Base-by-base conservation (phyloP, 306 rosid species). In the Cicer cuneatum region DNA sequence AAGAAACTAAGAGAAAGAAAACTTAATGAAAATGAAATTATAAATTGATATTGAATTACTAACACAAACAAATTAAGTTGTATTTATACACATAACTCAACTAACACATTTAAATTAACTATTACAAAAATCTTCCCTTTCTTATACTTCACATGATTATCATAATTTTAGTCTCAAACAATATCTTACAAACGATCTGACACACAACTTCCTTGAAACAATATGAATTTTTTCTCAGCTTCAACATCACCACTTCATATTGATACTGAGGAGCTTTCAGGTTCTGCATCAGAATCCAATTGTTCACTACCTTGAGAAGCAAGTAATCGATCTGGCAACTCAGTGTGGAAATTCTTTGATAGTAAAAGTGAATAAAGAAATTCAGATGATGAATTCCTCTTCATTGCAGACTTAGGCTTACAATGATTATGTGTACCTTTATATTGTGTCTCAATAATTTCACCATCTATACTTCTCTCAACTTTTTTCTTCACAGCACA, bases 401-500 rank as follows among this genome's bases (percentile, higher is more conserved):
- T 15, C 52, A 61, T 79, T 5, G 87, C 70, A 7, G 74, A 29
- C 70, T 29, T 84, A 38, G 81, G 90, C 87, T 69, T 85, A 4
- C 56, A 60, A 69, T 93, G 98, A 80, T 75, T 68, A 78, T 93
- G 98, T n/a, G 72, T 89, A 51, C 97, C 92, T 82, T 89, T 86
- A 78, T 89, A 88, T 58, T 83, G 70, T 41, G 87, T 87, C 62
- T 88, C 97, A 19, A 85, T 77, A 74, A 83, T 70, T 43, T 89
- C 85, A 10, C 97, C 98, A 68, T 85, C 90, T 19, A 85, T 37
- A 18, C 73, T 78, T 78, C 85, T 88, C 86, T 88, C 91, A 4
- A 91, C 87, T 48, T 78, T 91, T 69, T 93, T 91, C 90, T 83
- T 89, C 13, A 89, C 90, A 54, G 71, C 64, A 61, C 96, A 93